Evolutionary conservation across 1,284 basidiomycete species (phyloP).

Genomic region (Psilocybe mexicana): DNA sequence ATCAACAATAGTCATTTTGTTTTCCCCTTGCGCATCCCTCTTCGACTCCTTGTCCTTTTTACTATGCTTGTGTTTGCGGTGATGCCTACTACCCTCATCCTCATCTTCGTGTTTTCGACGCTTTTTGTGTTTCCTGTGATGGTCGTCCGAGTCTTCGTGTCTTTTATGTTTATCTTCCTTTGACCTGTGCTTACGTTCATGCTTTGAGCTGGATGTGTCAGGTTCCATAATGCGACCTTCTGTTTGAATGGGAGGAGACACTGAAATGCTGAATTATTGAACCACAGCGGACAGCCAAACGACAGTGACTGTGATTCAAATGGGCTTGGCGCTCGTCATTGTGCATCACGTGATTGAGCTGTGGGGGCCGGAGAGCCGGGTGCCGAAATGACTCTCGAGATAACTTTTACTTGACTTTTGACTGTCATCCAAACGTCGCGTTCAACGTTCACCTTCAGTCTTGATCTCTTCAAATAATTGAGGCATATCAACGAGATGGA

Average conservation of each 20-base stretch:
- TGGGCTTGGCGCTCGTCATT: slow-evolving; percentile 7
- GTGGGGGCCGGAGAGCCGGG: too few species aligned
- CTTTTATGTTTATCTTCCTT: slow-evolving; percentile 18
- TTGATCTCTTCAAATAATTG: background rate
- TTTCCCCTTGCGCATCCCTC: slow-evolving; percentile 25
- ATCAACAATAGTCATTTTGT: slow-evolving; percentile 54
- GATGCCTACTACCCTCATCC: slow-evolving; percentile 39
- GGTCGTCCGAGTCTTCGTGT: slow-evolving; percentile 35
- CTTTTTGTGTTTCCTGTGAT: slow-evolving; percentile 49
- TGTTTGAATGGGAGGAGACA: background rate
- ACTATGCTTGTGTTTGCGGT: slow-evolving; percentile 43
- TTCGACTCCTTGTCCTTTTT: slow-evolving; percentile 28
- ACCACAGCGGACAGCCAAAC: background rate
- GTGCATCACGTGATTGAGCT: slow-evolving; percentile 7
- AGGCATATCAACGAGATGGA: slow-evolving; percentile 33
- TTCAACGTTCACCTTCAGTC: background rate
- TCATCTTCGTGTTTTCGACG: slow-evolving; percentile 49
- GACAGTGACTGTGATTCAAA: background rate
- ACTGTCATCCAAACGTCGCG: too few species aligned
- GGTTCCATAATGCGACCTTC: slow-evolving; percentile 17
- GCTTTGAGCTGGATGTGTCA: slow-evolving; percentile 14
- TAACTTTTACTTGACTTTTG: too few species aligned
- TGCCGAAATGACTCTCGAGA: too few species aligned
- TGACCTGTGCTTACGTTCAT: slow-evolving; percentile 20
- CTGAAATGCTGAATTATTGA: background rate